phyloP scores from a whole-genome alignment of 306 rosid species.

The Castanea mollissima region DNA sequence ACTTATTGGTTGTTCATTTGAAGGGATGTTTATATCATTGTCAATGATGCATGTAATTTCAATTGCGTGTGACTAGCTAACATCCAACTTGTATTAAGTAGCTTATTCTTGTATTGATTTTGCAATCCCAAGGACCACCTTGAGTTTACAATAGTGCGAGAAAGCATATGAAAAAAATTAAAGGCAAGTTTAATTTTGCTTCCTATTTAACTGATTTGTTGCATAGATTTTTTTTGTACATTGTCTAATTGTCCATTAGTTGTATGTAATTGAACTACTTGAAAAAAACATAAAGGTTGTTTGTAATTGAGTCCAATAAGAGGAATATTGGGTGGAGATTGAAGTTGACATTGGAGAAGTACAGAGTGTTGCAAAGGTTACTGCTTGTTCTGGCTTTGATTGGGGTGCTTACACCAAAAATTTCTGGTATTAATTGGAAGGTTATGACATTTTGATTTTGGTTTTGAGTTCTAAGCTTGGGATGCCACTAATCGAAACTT shows the following conservation, averaged over 20 bases:
- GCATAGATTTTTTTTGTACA: not conserved
- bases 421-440: no score
- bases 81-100: slow-evolving; percentile 4
- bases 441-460: no score
- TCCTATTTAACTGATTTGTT: slow-evolving; percentile 8
- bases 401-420: no score
- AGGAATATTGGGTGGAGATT: no score
- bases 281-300: no score
- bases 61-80: slow-evolving; percentile 1
- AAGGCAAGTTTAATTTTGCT: slow-evolving; percentile 55
- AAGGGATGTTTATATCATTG: not conserved
- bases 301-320: no score
- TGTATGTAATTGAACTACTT: not conserved
- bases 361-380: no score
- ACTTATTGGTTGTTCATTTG: not conserved
- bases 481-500: no score
- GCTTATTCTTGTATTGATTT: slow-evolving; percentile 9
- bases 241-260: slow-evolving; percentile 4
- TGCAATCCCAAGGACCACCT: slow-evolving; percentile 83
- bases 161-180: slow-evolving; percentile 67
- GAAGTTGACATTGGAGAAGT: no score
- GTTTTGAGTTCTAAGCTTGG: no score
- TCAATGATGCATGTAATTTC: slow-evolving; percentile 11
- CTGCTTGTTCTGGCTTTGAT: no score
- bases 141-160: slow-evolving; percentile 91